A percentile compares a stretch with the other conserved stretches of the same genome.
Evolutionary conservation across 1,284 basidiomycete genomes (phyloP).

Genomic region (Sanghuangporus baumii): DNA sequence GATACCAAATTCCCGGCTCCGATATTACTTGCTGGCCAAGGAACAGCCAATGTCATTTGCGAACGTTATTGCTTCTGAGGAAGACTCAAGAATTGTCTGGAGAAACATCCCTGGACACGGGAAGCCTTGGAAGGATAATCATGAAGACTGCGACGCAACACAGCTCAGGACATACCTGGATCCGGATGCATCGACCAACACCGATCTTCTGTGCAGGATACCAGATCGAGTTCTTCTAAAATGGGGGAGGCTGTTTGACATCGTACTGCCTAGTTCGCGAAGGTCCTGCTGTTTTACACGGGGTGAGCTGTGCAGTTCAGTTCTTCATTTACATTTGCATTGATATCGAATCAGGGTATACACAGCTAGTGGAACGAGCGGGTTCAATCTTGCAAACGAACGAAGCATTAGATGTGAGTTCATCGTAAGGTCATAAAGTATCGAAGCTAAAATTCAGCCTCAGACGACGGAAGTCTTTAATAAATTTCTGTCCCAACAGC

Average conservation of each 20-base stretch:
- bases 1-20: slow-evolving; percentile 70
- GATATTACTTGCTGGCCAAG: slow-evolving; percentile 75
- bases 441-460: slow-evolving; percentile 1
- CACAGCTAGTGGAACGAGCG: slow-evolving; percentile 64
- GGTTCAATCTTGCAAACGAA: slow-evolving; percentile 73
- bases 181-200: not conserved
- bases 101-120: slow-evolving; percentile 46
- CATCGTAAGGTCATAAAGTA: not conserved
- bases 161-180: slow-evolving; percentile 47
- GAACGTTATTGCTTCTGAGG: slow-evolving; percentile 12
- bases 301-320: slow-evolving; percentile 36
- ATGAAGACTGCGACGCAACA: slow-evolving; percentile 23
- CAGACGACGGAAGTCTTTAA: slow-evolving; percentile 63
- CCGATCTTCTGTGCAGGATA: slow-evolving; percentile 32
- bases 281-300: slow-evolving; percentile 74
- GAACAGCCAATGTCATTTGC: slow-evolving; percentile 33
- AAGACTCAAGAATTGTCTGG: slow-evolving; percentile 30
- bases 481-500: slow-evolving; percentile 38
- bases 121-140: slow-evolving; percentile 37
- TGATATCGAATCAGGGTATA: slow-evolving; percentile 48
- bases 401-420: slow-evolving; percentile 52
- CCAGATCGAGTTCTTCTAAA: slow-evolving; percentile 60
- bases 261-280: slow-evolving; percentile 56
- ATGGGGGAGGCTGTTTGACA: slow-evolving; percentile 75
- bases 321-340: not conserved